A percentile compares a stretch with the other conserved stretches of the same genome.
Evolutionary conservation across 768 basidiomycete species (phyloP).

Genomic region (Pleurotus sapidus): DNA sequence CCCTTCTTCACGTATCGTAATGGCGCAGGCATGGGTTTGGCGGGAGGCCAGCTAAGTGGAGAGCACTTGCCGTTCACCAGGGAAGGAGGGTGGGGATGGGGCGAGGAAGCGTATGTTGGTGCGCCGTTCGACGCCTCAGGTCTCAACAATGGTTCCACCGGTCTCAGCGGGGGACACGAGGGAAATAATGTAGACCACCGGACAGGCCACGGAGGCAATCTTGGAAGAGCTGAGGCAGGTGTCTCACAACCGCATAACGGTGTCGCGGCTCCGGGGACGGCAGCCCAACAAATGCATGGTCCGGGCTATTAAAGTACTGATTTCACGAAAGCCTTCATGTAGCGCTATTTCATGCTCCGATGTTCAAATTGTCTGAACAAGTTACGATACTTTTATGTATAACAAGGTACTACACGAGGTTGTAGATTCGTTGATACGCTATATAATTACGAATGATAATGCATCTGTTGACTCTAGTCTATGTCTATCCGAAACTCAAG

Average conservation of each 20-base stretch:
- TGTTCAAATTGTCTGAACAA: too few species aligned
- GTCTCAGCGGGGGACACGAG: slow-evolving; percentile 5
- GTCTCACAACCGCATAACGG: not conserved
- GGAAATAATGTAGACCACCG: not conserved
- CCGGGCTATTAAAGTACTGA: not conserved
- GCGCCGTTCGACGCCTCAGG: slow-evolving; percentile 43
- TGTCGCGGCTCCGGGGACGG: not conserved
- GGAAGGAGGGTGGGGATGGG: slow-evolving; percentile 44
- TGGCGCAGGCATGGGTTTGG: slow-evolving; percentile 8
- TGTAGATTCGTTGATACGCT: too few species aligned
- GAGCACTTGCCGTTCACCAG: slow-evolving; percentile 38
- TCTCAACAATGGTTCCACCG: slow-evolving; percentile 14
- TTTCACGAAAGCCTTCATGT: not conserved
- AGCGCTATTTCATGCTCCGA: too few species aligned
- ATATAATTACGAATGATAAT: not conserved
- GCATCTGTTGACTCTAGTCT: not conserved
- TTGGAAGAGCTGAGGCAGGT: slow-evolving; percentile 3
- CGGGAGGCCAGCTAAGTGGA: slow-evolving; percentile 16
- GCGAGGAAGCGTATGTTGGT: slow-evolving; percentile 31
- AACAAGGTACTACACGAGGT: too few species aligned
- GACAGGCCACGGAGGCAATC: not conserved
- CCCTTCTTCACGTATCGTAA: slow-evolving; percentile 34
- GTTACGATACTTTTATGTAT: too few species aligned
- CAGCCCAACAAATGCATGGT: not conserved
- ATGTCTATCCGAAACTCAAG: not conserved